Evolutionary conservation across 768 basidiomycete species (phyloP).

Genomic region (Kockovaella imperatae): DNA sequence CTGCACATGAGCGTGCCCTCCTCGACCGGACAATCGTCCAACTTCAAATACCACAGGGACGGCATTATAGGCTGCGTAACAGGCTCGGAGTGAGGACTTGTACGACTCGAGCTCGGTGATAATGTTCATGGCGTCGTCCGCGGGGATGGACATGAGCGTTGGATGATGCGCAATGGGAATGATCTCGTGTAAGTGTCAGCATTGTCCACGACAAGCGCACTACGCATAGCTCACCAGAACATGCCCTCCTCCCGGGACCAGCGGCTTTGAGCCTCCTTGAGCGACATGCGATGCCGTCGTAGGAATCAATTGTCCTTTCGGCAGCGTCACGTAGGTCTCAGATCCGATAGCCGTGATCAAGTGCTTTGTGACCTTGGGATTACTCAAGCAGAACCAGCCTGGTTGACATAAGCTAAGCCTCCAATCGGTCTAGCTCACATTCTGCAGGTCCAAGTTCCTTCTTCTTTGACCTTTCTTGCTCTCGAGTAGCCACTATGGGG

Average conservation of each 20-base stretch:
- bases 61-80: slow-evolving; percentile 64
- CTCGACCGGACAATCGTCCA: slow-evolving; percentile 69
- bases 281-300: slow-evolving; percentile 49
- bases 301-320: slow-evolving; percentile 88
- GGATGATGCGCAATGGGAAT: slow-evolving; percentile 67
- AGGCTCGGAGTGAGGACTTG: slow-evolving; percentile 62
- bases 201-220: not conserved
- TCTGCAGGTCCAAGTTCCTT: slow-evolving; percentile 55
- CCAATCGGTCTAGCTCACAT: slow-evolving; percentile 54
- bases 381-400: slow-evolving; percentile 98
- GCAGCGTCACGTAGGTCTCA: slow-evolving; percentile 91
- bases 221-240: slow-evolving; percentile 63
- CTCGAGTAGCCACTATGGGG: slow-evolving; percentile 54
- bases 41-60: slow-evolving; percentile 80
- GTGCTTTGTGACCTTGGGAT: slow-evolving; percentile 89
- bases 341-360: slow-evolving; percentile 86
- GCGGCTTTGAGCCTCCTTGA: slow-evolving; percentile 37
- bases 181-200: slow-evolving; percentile 45
- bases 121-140: slow-evolving; percentile 67
- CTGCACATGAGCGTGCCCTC: slow-evolving; percentile 92
- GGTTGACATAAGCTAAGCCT: slow-evolving; percentile 13
- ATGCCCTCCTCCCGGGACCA: slow-evolving; percentile 90
- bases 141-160: slow-evolving; percentile 71
- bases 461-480: slow-evolving; percentile 46
- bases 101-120: slow-evolving; percentile 73